phyloP scores from a whole-genome alignment of 768 basidiomycete genomes.

The Strobilomyces confusus region DNA sequence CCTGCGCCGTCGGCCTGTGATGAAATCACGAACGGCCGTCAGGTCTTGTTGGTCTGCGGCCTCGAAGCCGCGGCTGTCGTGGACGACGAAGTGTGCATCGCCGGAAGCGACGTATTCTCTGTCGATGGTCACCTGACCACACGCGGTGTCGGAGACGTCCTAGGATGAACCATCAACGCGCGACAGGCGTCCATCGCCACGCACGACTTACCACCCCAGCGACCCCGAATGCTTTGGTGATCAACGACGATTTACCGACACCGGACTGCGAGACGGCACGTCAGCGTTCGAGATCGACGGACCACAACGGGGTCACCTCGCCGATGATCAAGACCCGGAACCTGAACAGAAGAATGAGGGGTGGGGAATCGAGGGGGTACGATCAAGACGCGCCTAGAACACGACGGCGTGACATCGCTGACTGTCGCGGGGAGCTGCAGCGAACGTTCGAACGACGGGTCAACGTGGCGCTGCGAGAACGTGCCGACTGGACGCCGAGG shows the following conservation, averaged over 20 bases:
- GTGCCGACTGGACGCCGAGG: neutral
- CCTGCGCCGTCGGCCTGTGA: neutral
- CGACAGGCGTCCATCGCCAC: no score
- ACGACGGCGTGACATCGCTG: no score
- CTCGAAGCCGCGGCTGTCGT: conserved; percentile 5
- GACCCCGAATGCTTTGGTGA: no score
- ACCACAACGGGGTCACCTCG: no score
- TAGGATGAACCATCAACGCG: neutral
- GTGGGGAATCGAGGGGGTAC: no score
- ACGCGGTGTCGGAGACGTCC: conserved; percentile 1
- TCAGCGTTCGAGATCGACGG: no score
- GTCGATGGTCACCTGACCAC: conserved; percentile 1
- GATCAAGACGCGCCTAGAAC: no score
- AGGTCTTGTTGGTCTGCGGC: neutral
- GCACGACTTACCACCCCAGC: no score
- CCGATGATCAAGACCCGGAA: no score
- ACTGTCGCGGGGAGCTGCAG: neutral
- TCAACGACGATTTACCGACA: no score
- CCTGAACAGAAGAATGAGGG: no score
- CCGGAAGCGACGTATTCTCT: neutral
- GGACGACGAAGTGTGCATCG: conserved; percentile 2
- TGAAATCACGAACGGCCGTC: neutral
- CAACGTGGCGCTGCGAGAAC: neutral
- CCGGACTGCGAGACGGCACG: no score
- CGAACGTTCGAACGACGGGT: neutral